Evolutionary conservation across 1,139 yeast genomes (phyloP).

Genomic region (Geotrichum europaeum): DNA sequence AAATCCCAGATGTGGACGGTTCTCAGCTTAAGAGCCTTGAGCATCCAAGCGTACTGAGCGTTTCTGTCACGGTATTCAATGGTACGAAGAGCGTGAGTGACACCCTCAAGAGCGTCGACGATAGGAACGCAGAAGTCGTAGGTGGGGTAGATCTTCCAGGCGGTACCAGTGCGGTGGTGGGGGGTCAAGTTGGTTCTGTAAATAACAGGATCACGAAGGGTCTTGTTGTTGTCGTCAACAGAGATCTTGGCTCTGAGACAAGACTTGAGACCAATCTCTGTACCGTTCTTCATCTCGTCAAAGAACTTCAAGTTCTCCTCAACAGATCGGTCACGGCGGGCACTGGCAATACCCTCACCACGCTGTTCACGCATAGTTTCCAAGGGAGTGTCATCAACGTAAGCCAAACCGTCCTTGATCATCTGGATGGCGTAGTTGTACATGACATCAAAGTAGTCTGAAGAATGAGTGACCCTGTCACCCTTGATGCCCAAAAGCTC

Average conservation of each 20-base stretch:
- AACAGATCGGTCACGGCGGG: constrained; percentile 81
- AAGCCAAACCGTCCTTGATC: constrained; percentile 93
- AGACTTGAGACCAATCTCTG: constrained; percentile 82
- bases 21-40: constrained; percentile 70
- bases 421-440: constrained; percentile 74
- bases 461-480: constrained; percentile 77
- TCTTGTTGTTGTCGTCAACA: constrained; percentile 81
- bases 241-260: constrained; percentile 96
- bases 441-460: constrained; percentile 88
- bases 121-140: constrained; percentile 98
- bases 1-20: constrained; percentile 97
- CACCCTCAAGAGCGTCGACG: constrained; percentile 92
- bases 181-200: constrained; percentile 95
- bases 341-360: constrained; percentile 90
- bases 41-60: constrained; percentile 96
- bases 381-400: constrained; percentile 91
- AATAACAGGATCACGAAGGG: constrained; percentile 93
- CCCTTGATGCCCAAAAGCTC: constrained; percentile 85
- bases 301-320: constrained; percentile 85
- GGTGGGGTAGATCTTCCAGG: constrained; percentile 95
- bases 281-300: constrained; percentile 87
- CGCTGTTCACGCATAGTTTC: constrained; percentile 97
- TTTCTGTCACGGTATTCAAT: constrained; percentile 97
- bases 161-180: constrained; percentile 88
- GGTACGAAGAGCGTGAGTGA: constrained; percentile 94